These are phyloP conservation scores for Bothriochloa decipiens DNA, from an alignment of 176 grass and related monocot species.

Conservation along the genomic window DNA sequence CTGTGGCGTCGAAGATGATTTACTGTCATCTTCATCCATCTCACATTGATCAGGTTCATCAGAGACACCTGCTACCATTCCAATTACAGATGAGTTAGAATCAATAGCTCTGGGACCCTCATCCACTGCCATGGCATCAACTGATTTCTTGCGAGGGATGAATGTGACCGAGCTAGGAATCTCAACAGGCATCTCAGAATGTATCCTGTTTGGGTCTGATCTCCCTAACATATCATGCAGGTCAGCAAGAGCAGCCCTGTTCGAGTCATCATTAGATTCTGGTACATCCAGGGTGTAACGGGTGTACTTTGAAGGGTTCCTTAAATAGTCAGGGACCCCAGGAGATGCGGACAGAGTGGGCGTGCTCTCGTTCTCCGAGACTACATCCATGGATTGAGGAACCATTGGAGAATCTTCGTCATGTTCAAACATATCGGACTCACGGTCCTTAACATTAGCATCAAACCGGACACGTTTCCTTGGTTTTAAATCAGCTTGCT, in stretches of 20 bases:
- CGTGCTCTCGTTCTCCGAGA: conserved; percentile 34
- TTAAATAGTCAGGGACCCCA: conserved; percentile 77
- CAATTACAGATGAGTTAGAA: conserved; percentile 42
- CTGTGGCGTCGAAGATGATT: neutral
- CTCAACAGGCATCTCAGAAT: conserved; percentile 54
- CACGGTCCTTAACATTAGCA: conserved; percentile 58
- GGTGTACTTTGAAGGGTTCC: conserved; percentile 92
- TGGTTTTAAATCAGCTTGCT: conserved; percentile 61
- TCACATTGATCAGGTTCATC: conserved; percentile 64
- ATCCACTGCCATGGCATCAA: conserved; percentile 75
- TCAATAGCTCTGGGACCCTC: conserved; percentile 42
- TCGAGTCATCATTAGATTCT: conserved; percentile 58
- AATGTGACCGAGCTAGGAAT: conserved; percentile 69
- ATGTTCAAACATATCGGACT: conserved; percentile 47
- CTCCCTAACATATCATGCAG: conserved; percentile 63
- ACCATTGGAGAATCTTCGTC: conserved; percentile 56
- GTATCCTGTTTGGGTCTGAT: conserved; percentile 47
- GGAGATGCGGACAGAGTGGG: conserved; percentile 16
- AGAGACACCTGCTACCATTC: conserved; percentile 43
- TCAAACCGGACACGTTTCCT: conserved; percentile 92
- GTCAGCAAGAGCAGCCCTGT: conserved; percentile 73
- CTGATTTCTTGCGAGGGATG: conserved; percentile 76
- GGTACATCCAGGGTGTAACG: conserved; percentile 69
- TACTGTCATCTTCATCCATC: conserved; percentile 75
- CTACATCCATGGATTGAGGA: conserved; percentile 51